Percentiles rank a stretch among this genome's conserved stretches.
These are phyloP conservation scores for Saussurea involucrata DNA, from an alignment of 129 eudicot species.

Conservation along the genomic window DNA sequence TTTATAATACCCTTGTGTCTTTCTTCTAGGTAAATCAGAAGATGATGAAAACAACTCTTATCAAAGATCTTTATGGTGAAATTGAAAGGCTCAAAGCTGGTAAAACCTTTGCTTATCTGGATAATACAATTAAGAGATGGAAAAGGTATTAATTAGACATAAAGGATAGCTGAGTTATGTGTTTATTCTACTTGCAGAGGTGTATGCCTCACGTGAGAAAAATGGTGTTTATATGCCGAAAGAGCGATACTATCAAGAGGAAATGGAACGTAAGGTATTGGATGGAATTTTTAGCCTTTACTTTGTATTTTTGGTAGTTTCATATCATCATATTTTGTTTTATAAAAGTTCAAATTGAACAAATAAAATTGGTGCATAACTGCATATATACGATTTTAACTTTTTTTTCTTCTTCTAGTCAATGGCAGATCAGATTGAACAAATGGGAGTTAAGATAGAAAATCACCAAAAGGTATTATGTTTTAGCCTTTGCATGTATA, in stretches of 20 bases:
- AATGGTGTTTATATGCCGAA: constrained; percentile 95
- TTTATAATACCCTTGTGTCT: background rate
- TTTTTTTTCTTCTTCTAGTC: constrained; percentile 35
- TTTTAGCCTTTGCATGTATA: background rate
- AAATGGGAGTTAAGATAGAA: constrained; percentile 65
- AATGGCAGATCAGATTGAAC: constrained; percentile 83
- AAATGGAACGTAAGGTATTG: constrained; percentile 83
- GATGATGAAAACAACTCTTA: constrained; percentile 80
- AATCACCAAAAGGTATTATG: constrained; percentile 56
- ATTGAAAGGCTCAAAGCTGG: constrained; percentile 76
- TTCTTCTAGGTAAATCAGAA: constrained; percentile 62
- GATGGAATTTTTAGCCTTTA: background rate
- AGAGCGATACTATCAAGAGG: constrained; percentile 96
- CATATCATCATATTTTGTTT: background rate
- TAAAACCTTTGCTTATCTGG: constrained; percentile 9
- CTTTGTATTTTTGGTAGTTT: background rate
- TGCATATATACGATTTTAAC: background rate
- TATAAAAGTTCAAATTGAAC: background rate
- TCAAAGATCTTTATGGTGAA: constrained; percentile 80
- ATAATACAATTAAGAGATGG: background rate
- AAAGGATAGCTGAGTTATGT: constrained; percentile 49
- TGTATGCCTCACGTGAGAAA: constrained; percentile 93
- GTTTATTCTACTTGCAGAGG: constrained; percentile 50
- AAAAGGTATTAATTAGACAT: background rate
- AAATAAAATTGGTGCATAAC: background rate